Evolutionary conservation across 305 asterid species (phyloP).

Genomic region (Fraxinus platypoda): DNA sequence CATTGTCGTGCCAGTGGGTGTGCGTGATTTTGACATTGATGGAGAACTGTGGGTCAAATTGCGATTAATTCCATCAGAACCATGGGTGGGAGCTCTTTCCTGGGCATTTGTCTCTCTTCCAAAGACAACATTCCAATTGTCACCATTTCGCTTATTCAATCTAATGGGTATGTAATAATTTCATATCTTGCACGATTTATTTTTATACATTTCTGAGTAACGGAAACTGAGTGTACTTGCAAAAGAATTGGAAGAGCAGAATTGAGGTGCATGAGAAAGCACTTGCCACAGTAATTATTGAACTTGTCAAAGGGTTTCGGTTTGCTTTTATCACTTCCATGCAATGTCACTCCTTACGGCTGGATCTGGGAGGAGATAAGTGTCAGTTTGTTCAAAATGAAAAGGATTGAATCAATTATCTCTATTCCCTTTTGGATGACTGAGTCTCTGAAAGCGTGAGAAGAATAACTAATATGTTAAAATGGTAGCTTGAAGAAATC

Average conservation of each 20-base stretch:
- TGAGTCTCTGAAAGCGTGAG: neutral
- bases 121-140: constrained; percentile 81
- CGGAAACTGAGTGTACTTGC: constrained; percentile 17
- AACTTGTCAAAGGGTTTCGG: neutral
- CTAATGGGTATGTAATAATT: constrained; percentile 68
- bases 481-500: neutral
- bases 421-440: constrained; percentile 5
- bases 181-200: constrained; percentile 3
- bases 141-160: constrained; percentile 91
- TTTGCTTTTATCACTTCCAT: neutral
- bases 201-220: neutral
- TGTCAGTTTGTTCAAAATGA: constrained; percentile 10
- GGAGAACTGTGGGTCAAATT: constrained; percentile 94
- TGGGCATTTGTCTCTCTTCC: constrained; percentile 98
- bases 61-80: constrained; percentile 83
- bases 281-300: constrained; percentile 1
- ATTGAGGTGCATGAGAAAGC: constrained; percentile 12
- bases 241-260: constrained; percentile 1
- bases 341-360: constrained; percentile 5
- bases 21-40: constrained; percentile 86
- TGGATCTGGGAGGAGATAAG: neutral
- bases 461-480: neutral
- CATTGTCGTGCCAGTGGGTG: constrained; percentile 79
- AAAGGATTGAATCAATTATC: neutral
- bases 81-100: constrained; percentile 97